Conservation (phyloP, 352 stramenopile genomes). For the Globisporangium lucens region DNA sequence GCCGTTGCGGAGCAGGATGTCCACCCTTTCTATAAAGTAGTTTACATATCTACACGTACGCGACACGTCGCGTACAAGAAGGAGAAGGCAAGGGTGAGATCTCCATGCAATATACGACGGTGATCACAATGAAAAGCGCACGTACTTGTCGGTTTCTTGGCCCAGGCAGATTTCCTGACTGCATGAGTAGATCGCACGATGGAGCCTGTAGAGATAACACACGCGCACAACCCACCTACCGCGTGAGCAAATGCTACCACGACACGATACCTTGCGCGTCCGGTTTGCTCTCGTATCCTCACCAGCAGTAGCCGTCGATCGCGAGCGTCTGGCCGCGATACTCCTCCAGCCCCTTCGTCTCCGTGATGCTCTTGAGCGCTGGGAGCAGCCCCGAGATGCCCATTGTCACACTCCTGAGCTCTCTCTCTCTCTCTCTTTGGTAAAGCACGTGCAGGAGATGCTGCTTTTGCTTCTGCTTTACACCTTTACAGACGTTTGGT, state of each 20-base stretch:
- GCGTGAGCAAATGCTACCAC: not conserved
- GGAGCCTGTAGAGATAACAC: constrained; percentile 43
- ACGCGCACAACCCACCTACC: too few relatives aligned
- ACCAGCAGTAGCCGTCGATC: constrained; percentile 86
- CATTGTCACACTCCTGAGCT: constrained; percentile 23
- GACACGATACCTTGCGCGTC: not conserved
- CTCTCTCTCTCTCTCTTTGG: not conserved
- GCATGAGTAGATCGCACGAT: constrained; percentile 74
- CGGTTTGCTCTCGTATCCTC: constrained; percentile 2
- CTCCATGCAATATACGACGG: not conserved
- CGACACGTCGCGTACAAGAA: not conserved
- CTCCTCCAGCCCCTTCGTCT: constrained; percentile 44
- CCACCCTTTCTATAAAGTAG: constrained; percentile 71
- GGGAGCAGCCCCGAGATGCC: constrained; percentile 57
- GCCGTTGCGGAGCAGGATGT: constrained; percentile 44
- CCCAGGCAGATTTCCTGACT: constrained; percentile 71
- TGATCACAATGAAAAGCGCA: not conserved
- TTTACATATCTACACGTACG: constrained; percentile 53
- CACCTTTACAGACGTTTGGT: not conserved
- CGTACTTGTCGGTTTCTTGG: constrained; percentile 68
- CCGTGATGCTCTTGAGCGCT: constrained; percentile 77
- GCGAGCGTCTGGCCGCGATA: constrained; percentile 68
- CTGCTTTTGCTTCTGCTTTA: too few relatives aligned
- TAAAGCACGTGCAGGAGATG: not conserved
- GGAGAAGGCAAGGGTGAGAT: not conserved